Evolutionary conservation across 78 protist genomes (phyloP), one percentile per base, ranked within the genome.

Genomic region (Cavenderia fasciculata): DNA sequence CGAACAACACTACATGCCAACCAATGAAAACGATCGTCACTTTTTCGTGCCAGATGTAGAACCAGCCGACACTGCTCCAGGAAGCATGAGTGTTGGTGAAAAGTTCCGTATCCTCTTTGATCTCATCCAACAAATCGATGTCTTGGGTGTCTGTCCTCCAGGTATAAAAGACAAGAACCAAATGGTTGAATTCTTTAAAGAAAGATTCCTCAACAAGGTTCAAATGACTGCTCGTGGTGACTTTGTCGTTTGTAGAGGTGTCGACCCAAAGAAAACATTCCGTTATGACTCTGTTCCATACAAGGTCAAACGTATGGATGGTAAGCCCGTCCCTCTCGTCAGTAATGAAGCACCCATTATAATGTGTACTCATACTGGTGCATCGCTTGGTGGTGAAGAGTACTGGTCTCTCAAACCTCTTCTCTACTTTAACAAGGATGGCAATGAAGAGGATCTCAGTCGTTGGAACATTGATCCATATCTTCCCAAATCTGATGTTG

Each of bases 371-470:
- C n/a, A 73, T n/a, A n/a, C n/a, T 73, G 25, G 29, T 21, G 14
- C 27, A 16, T 63, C 82, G 0, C 49, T 27, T 54, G 5, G 10
- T 16, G 54, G 27, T 18, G 18, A 73, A 73, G 52, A 73, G 2
- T 77, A 23, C 44, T 77, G 87, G 87, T 43, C 14, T 33, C 54
- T 59, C 51, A 59, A 43, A 23, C 59, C 52, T 41, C 11, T 34
- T 23, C 54, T 47, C 7, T 38, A 31, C 29, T 44, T 47, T 27
- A 62, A 47, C 21, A n/a, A 23, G 36, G 23, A 43, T 49, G 70
- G 56, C 51, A 27, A 61, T 18, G 4, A 21, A 1, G 47, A 52
- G 57, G 33, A 49, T 43, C 69, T 49, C 1, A 10, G 2, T 16
- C 23, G 31, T 38, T 82, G 82, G 82, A 54, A 12, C 10, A 0